Percentiles rank a stretch among this genome's conserved stretches.
phyloP scores from a whole-genome alignment of 371 early-diverging fungal genomes.

The Apophysomyces variabilis region DNA sequence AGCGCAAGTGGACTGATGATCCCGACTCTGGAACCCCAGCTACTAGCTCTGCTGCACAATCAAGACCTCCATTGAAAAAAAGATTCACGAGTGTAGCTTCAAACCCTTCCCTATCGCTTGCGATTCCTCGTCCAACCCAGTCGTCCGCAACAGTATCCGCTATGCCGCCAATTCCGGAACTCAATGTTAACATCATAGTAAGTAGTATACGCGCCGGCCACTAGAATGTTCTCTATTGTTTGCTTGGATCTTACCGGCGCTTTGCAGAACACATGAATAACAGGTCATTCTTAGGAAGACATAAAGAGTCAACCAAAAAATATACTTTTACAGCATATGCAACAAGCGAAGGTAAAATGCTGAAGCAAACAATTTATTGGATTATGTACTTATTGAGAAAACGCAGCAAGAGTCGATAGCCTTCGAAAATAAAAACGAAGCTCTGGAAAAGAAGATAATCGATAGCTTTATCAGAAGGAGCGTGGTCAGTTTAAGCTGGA shows the following conservation, averaged over 20 bases:
- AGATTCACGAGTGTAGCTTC: slow-evolving; percentile 25
- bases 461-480: slow-evolving; percentile 5
- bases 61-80: slow-evolving; percentile 31
- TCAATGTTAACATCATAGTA: not conserved
- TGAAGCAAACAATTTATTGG: not conserved
- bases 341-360: slow-evolving; percentile 19
- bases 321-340: slow-evolving; percentile 23
- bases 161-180: not conserved
- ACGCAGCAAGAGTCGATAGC: not conserved
- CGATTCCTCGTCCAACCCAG: slow-evolving; percentile 6
- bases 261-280: not conserved
- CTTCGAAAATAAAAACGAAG: slow-evolving; percentile 8
- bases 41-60: slow-evolving; percentile 13
- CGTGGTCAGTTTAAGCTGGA: slow-evolving; percentile 22
- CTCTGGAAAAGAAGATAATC: slow-evolving; percentile 13
- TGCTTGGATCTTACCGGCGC: not conserved
- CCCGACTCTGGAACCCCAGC: slow-evolving; percentile 5
- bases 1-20: slow-evolving; percentile 20
- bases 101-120: not conserved
- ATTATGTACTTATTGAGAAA: not conserved
- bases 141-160: slow-evolving; percentile 1
- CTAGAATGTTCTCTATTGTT: not conserved
- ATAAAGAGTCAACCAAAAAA: slow-evolving; percentile 16
- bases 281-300: slow-evolving; percentile 6
- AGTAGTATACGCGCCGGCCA: not conserved